Evolutionary conservation across 2,329 filamentous ascomycete species (phyloP).

Genomic region (Apiospora koreana): DNA sequence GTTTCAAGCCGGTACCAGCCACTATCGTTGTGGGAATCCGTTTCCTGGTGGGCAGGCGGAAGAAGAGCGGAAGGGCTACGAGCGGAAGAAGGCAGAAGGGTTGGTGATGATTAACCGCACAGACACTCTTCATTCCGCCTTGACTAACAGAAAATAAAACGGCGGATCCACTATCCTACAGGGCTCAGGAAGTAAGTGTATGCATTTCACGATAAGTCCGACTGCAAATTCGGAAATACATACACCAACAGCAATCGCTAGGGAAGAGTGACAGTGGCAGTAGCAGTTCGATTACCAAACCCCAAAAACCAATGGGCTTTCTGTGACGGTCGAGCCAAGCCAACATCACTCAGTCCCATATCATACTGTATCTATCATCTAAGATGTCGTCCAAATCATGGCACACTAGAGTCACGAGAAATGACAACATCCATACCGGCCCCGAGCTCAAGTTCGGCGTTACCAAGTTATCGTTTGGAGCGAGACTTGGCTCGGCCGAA

Average conservation of each 20-base stretch:
- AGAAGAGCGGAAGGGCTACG: no score
- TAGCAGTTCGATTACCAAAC: not conserved
- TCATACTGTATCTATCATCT: not conserved
- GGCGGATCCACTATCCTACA: not conserved
- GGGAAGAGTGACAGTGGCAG: not conserved
- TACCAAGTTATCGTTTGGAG: not conserved
- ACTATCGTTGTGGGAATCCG: not conserved
- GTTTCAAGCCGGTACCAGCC: no score
- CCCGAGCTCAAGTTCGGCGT: no score
- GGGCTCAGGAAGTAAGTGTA: not conserved
- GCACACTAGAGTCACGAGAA: not conserved
- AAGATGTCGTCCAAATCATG: not conserved
- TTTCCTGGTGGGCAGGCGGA: not conserved
- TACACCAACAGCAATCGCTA: not conserved
- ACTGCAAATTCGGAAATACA: not conserved
- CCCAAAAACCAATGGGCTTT: not conserved
- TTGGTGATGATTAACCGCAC: not conserved
- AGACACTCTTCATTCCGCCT: not conserved
- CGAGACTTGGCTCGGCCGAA: not conserved
- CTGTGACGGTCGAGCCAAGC: not conserved
- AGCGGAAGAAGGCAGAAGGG: not conserved
- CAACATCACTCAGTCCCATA: not conserved
- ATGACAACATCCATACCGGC: no score
- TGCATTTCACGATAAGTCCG: not conserved
- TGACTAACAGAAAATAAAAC: no score